Conservation (phyloP, 345 rosid species). For the Syzygium jambos region DNA sequence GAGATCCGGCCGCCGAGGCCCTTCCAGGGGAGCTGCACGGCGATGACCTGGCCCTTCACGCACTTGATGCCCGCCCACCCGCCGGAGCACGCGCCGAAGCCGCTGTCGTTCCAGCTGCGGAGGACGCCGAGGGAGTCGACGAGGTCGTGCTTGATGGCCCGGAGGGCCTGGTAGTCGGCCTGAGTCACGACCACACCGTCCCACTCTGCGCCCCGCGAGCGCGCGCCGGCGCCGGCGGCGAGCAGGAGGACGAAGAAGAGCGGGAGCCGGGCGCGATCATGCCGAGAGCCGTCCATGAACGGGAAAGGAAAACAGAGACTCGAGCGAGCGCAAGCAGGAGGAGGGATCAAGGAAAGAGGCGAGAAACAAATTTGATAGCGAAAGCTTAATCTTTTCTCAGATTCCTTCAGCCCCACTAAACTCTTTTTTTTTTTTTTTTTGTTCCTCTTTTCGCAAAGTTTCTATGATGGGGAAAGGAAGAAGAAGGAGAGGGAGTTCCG, state of each 20-base stretch:
- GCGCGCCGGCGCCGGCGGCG: constrained; percentile 1
- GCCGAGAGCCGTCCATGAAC: constrained; percentile 20
- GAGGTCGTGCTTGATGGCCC: constrained; percentile 59
- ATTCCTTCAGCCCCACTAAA: neutral
- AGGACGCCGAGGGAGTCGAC: constrained; percentile 57
- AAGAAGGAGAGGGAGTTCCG: neutral
- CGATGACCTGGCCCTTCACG: constrained; percentile 68
- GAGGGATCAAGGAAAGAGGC: neutral
- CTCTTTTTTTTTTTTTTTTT: neutral
- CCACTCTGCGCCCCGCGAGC: constrained; percentile 12
- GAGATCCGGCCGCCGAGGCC: constrained; percentile 76
- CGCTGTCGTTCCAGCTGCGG: constrained; percentile 65
- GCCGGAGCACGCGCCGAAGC: constrained; percentile 66
- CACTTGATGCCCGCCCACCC: constrained; percentile 92
- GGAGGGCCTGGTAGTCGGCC: constrained; percentile 60
- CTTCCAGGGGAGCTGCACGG: constrained; percentile 89
- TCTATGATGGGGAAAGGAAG: neutral
- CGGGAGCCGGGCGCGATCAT: constrained; percentile 3
- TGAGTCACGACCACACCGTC: constrained; percentile 67
- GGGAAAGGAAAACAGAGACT: neutral
- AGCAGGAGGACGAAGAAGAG: constrained; percentile 22
- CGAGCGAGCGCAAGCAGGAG: too few species aligned
- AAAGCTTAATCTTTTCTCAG: neutral
- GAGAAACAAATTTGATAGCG: neutral
- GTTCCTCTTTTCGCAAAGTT: neutral